phyloP scores from a whole-genome alignment of 2,329 filamentous ascomycete genomes.

The Aspergillus tanneri region DNA sequence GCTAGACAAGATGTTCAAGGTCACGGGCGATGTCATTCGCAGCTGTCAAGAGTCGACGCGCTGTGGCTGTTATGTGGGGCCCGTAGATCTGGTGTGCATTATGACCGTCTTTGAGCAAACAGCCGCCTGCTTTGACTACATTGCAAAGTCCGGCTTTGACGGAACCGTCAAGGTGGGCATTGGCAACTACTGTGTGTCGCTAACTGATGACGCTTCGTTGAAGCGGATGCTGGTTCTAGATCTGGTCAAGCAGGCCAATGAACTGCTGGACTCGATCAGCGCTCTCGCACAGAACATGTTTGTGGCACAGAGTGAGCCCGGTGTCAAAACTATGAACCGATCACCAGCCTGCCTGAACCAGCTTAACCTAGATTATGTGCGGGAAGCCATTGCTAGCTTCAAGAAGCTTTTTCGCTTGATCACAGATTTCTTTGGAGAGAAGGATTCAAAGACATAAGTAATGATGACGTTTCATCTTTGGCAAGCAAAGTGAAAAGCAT shows the following conservation, averaged over 20 bases:
- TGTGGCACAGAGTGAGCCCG: neutral
- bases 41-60: neutral
- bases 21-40: neutral
- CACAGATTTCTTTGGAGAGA: neutral
- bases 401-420: conserved; percentile 5
- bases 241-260: neutral
- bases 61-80: neutral
- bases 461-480: too few relatives aligned
- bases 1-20: neutral
- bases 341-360: conserved; percentile 11
- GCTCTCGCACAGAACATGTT: neutral
- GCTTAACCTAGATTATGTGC: conserved; percentile 12
- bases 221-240: neutral
- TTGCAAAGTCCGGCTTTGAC: conserved; percentile 6
- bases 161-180: conserved; percentile 12
- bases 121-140: conserved; percentile 16
- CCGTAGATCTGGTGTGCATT: conserved; percentile 17
- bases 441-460: neutral
- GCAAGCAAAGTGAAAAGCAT: too few relatives aligned
- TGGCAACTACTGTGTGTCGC: neutral
- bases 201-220: neutral
- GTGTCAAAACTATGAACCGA: conserved; percentile 1
- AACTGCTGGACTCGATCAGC: neutral
- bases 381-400: conserved; percentile 8
- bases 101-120: conserved; percentile 19